Conservation (phyloP, 1,284 basidiomycete species). For the Polyporus tsugae region DNA sequence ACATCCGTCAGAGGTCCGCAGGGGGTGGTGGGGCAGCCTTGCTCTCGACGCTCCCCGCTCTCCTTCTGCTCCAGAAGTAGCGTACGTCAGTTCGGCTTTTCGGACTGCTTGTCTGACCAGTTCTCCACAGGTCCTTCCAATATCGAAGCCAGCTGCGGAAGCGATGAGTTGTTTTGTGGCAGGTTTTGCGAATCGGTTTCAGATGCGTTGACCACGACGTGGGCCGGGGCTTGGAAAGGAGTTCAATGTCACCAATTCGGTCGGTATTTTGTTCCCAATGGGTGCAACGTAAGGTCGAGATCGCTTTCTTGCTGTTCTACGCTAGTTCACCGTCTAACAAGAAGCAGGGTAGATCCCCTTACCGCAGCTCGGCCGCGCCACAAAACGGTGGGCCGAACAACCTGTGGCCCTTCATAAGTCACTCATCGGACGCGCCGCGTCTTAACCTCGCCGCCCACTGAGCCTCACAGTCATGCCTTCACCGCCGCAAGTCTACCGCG, state of each 20-base stretch:
- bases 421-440: no score
- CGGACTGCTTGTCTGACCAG: background rate
- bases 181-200: background rate
- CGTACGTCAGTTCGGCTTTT: background rate
- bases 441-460: background rate
- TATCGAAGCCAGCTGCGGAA: background rate
- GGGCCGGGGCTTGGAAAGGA: no score
- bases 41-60: background rate
- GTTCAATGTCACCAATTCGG: no score
- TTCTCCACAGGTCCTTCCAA: background rate
- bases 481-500: conserved; percentile 27
- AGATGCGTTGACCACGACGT: background rate
- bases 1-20: background rate
- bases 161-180: background rate
- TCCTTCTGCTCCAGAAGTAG: background rate
- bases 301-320: no score
- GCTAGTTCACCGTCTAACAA: background rate
- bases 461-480: background rate
- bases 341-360: background rate
- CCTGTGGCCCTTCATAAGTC: background rate
- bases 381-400: background rate
- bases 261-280: no score
- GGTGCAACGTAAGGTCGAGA: no score
- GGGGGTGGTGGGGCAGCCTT: background rate
- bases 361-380: background rate